Percentiles rank a stretch among this genome's conserved stretches.
Evolutionary conservation across 1,139 yeast genomes (phyloP).

Genomic region (Yamadazyma friedrichii): DNA sequence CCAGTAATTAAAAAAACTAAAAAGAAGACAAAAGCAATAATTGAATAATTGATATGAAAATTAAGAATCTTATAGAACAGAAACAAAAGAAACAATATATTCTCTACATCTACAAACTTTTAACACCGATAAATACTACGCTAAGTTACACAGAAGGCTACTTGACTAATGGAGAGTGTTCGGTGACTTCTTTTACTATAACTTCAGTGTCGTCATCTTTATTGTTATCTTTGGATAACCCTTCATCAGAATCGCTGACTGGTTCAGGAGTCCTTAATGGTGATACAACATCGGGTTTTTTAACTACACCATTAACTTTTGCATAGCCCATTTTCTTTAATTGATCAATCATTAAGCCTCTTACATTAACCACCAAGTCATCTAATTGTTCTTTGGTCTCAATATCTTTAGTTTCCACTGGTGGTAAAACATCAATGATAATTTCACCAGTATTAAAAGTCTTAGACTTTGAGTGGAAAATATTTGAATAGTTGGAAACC

Average conservation of each 20-base stretch:
- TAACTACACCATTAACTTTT: conserved; percentile 11
- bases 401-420: conserved; percentile 57
- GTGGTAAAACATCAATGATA: conserved; percentile 63
- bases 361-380: conserved; percentile 39
- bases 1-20: conserved; percentile 28
- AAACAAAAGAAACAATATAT: not conserved
- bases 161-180: conserved; percentile 21
- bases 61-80: conserved; percentile 2
- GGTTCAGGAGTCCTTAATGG: conserved; percentile 11
- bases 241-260: conserved; percentile 11
- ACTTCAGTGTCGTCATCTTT: conserved; percentile 18
- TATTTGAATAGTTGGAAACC: conserved; percentile 76
- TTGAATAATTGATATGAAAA: conserved; percentile 12
- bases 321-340: conserved; percentile 37
- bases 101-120: conserved; percentile 6
- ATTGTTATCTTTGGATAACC: conserved; percentile 16
- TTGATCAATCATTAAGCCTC: conserved; percentile 31
- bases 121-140: conserved; percentile 6
- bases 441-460: conserved; percentile 65
- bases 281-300: conserved; percentile 5
- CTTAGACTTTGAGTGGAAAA: conserved; percentile 59
- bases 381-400: conserved; percentile 58
- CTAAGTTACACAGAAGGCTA: conserved; percentile 1
- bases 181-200: conserved; percentile 9
- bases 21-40: conserved; percentile 35